These are phyloP conservation scores for Phytopythium litorale DNA, from an alignment of 352 stramenopile genomes.

Conservation along the genomic window DNA sequence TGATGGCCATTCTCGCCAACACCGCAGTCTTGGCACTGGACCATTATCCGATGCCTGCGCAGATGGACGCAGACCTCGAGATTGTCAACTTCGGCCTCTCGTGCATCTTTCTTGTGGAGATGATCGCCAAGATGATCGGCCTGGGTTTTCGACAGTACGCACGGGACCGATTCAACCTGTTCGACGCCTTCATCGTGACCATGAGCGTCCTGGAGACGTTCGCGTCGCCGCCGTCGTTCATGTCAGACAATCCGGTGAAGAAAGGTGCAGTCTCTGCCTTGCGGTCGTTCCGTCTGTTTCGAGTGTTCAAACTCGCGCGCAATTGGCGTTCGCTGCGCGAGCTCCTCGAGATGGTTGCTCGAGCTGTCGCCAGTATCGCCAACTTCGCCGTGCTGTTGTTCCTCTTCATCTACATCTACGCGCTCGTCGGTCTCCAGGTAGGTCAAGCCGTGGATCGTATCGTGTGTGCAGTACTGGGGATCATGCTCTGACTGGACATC, in stretches of 20 bases:
- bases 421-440: slow-evolving; percentile 86
- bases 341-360: slow-evolving; percentile 88
- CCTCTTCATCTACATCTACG: slow-evolving; percentile 96
- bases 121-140: slow-evolving; percentile 82
- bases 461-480: not conserved
- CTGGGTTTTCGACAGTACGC: slow-evolving; percentile 74
- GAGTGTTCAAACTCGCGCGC: slow-evolving; percentile 93
- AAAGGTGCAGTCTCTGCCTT: slow-evolving; percentile 81
- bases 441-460: not conserved
- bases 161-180: slow-evolving; percentile 76
- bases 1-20: slow-evolving; percentile 82
- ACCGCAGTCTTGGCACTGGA: slow-evolving; percentile 78
- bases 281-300: slow-evolving; percentile 88
- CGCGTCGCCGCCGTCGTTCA: slow-evolving; percentile 64
- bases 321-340: slow-evolving; percentile 91
- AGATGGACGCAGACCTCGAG: slow-evolving; percentile 54
- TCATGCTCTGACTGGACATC: not conserved
- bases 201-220: slow-evolving; percentile 70
- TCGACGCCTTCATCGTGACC: slow-evolving; percentile 85
- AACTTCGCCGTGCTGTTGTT: slow-evolving; percentile 94
- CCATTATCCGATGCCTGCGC: slow-evolving; percentile 66
- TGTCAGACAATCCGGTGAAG: slow-evolving; percentile 43
- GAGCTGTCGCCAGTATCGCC: slow-evolving; percentile 89
- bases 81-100: slow-evolving; percentile 81
- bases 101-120: slow-evolving; percentile 68